These are phyloP conservation scores for Lepidium aucheri DNA, from an alignment of 345 rosid species.

Conservation along the genomic window DNA sequence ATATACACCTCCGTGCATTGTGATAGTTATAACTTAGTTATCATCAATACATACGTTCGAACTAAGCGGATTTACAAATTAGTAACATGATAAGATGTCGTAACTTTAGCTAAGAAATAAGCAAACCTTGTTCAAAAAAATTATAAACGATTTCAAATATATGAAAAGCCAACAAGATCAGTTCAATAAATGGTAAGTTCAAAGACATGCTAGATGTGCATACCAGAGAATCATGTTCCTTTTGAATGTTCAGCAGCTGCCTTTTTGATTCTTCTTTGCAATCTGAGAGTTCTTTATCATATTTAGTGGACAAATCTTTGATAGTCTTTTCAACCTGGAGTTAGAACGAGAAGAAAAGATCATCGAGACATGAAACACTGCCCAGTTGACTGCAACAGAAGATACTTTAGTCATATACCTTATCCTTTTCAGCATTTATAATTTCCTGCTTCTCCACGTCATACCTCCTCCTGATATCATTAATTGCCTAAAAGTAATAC, in stretches of 20 bases:
- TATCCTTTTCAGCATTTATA: constrained; percentile 47
- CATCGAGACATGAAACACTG: neutral
- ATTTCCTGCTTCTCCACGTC: constrained; percentile 72
- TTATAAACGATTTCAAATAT: neutral
- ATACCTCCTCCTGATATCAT: constrained; percentile 72
- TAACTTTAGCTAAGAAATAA: neutral
- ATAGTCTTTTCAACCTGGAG: constrained; percentile 49
- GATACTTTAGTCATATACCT: constrained; percentile 34
- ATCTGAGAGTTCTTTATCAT: constrained; percentile 45
- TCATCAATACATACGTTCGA: no score
- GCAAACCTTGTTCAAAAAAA: neutral
- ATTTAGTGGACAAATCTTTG: constrained; percentile 43
- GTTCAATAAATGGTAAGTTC: neutral
- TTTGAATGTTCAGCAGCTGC: constrained; percentile 39
- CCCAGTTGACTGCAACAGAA: constrained; percentile 1
- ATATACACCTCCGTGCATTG: no score
- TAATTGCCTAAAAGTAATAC: constrained; percentile 53
- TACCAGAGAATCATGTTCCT: constrained; percentile 66
- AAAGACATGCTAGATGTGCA: neutral
- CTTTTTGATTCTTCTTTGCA: constrained; percentile 47
- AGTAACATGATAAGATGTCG: no score
- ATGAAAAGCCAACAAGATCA: neutral
- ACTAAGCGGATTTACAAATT: no score
- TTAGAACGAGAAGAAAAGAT: neutral
- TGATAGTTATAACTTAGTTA: no score